Conservation (phyloP, 768 basidiomycete genomes). For the Leccinum disarticulatum region DNA sequence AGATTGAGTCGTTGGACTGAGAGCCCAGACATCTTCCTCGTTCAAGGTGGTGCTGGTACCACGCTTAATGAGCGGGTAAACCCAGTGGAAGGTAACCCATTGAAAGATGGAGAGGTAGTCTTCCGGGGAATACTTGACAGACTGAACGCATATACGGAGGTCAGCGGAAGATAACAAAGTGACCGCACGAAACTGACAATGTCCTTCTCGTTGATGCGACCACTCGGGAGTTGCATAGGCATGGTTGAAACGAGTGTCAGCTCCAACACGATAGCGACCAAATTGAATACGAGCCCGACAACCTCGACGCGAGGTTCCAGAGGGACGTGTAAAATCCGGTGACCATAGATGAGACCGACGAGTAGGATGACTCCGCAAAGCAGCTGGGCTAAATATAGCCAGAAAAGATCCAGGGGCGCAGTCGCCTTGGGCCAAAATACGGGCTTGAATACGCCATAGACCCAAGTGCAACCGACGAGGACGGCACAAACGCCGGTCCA, state of each 20-base stretch:
- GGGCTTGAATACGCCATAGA: constrained; percentile 61
- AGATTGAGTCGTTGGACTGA: constrained; percentile 69
- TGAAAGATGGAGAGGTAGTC: constrained; percentile 72
- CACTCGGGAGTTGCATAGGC: constrained; percentile 67
- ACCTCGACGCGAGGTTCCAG: constrained; percentile 36
- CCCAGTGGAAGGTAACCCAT: constrained; percentile 75
- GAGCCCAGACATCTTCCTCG: constrained; percentile 69
- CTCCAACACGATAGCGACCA: constrained; percentile 43
- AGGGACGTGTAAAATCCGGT: constrained; percentile 42
- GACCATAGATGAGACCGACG: constrained; percentile 55
- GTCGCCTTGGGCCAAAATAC: constrained; percentile 54
- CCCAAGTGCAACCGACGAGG: constrained; percentile 57
- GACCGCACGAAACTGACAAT: constrained; percentile 49
- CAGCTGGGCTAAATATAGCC: constrained; percentile 53
- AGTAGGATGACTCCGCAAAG: constrained; percentile 46
- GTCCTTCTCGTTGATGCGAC: constrained; percentile 47
- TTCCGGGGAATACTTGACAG: constrained; percentile 47
- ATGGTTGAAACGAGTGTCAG: constrained; percentile 53
- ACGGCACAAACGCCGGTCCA: constrained; percentile 44
- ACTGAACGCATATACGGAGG: constrained; percentile 16
- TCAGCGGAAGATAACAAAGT: not conserved
- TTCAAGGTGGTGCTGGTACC: constrained; percentile 55
- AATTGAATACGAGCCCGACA: constrained; percentile 37
- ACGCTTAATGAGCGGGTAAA: constrained; percentile 59
- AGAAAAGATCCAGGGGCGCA: constrained; percentile 62